Conservation (phyloP, 2,329 filamentous ascomycete species). For the Leptographium lundbergii region DNA sequence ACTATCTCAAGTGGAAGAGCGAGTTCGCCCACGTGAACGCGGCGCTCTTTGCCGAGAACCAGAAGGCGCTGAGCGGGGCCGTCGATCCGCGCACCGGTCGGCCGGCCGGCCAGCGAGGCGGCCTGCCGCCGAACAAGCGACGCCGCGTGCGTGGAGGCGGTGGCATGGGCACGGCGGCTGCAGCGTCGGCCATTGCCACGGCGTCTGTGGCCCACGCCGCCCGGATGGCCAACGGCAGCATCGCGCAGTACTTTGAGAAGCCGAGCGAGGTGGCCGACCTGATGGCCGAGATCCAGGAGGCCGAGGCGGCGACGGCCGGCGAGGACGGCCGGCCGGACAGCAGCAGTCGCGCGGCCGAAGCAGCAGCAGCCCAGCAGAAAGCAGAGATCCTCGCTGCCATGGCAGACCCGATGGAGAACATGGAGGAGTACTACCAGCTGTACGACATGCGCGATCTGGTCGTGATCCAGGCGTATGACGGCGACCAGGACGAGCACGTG, state of each 20-base stretch:
- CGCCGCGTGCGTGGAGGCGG: constrained; percentile 67
- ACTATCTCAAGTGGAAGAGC: constrained; percentile 82
- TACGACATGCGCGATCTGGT: constrained; percentile 86
- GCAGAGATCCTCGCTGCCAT: constrained; percentile 47
- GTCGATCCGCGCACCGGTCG: constrained; percentile 37
- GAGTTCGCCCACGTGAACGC: constrained; percentile 79
- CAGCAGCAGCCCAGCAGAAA: constrained; percentile 41
- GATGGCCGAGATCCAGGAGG: constrained; percentile 72
- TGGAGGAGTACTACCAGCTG: constrained; percentile 84
- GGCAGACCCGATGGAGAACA: constrained; percentile 71
- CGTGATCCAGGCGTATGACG: constrained; percentile 85
- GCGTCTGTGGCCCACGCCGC: neutral
- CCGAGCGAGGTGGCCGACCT: constrained; percentile 70
- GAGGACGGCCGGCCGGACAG: constrained; percentile 44
- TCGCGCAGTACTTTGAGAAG: constrained; percentile 69
- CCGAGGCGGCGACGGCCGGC: constrained; percentile 44
- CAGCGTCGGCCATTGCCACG: constrained; percentile 6
- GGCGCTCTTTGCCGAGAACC: constrained; percentile 65
- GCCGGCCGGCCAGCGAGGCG: constrained; percentile 36
- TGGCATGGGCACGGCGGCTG: constrained; percentile 34
- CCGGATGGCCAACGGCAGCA: constrained; percentile 52
- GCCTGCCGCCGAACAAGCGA: constrained; percentile 71
- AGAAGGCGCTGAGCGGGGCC: constrained; percentile 59
- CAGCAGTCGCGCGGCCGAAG: constrained; percentile 13
- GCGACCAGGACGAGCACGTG: constrained; percentile 92